Conservation (phyloP, 179 eudicot species). For the Corrigiola litoralis region DNA sequence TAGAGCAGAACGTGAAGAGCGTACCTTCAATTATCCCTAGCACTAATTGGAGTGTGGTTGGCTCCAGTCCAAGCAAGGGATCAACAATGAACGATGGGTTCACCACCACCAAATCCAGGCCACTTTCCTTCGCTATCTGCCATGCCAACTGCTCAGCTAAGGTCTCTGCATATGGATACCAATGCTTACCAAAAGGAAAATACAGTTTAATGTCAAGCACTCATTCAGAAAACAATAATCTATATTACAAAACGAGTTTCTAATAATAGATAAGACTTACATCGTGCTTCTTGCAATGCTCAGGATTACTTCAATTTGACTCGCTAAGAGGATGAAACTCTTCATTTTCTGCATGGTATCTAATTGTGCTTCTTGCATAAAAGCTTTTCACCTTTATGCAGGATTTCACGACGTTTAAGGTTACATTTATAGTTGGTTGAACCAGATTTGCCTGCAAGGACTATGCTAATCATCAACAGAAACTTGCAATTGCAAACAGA, state of each 20-base stretch:
- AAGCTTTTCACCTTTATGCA: conserved; percentile 61
- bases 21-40: conserved; percentile 65
- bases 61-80: conserved; percentile 76
- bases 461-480: not conserved
- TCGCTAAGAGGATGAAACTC: conserved; percentile 61
- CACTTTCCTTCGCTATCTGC: conserved; percentile 61
- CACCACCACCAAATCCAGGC: conserved; percentile 79
- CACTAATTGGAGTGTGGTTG: conserved; percentile 69
- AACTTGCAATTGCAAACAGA: not conserved
- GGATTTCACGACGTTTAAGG: conserved; percentile 69
- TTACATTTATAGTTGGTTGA: conserved; percentile 82
- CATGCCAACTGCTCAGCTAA: conserved; percentile 81
- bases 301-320: conserved; percentile 89
- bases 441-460: conserved; percentile 61
- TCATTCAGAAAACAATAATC: not conserved
- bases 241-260: not conserved
- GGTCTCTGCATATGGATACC: conserved; percentile 95
- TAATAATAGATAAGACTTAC: conserved; percentile 28
- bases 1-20: not conserved
- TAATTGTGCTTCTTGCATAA: conserved; percentile 62
- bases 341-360: conserved; percentile 62
- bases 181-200: conserved; percentile 42
- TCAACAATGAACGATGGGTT: conserved; percentile 93
- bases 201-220: not conserved
- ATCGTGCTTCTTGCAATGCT: conserved; percentile 65